Evolutionary conservation across 2,329 filamentous ascomycete species (phyloP).

Genomic region (Xylariaceae sp.): DNA sequence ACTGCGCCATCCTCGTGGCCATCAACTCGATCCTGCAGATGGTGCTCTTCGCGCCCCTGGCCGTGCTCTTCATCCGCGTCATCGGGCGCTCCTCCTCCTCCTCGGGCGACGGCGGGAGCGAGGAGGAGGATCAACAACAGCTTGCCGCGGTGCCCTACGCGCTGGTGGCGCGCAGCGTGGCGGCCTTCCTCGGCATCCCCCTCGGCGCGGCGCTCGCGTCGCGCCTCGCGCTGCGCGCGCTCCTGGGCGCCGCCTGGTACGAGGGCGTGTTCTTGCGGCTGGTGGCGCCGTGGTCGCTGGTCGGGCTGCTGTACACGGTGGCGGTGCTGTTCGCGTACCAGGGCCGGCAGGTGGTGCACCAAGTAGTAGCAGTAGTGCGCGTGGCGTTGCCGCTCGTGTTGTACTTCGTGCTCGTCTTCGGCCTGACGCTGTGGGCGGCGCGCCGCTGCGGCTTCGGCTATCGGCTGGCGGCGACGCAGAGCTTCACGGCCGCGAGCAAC

Average conservation of each 20-base stretch:
- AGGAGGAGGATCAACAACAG: neutral
- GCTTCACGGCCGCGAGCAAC: constrained; percentile 84
- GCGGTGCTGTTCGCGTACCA: constrained; percentile 79
- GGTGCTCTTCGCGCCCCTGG: constrained; percentile 62
- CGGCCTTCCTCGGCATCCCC: constrained; percentile 78
- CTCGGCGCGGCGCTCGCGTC: constrained; percentile 74
- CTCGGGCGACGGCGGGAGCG: constrained; percentile 31
- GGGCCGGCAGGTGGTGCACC: constrained; percentile 66
- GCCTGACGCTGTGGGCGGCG: constrained; percentile 54
- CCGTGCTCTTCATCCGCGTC: constrained; percentile 61
- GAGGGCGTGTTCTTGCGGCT: constrained; percentile 61
- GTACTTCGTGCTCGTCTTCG: constrained; percentile 74
- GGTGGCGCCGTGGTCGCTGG: constrained; percentile 65
- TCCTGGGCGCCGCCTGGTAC: constrained; percentile 55
- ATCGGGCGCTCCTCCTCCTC: constrained; percentile 43
- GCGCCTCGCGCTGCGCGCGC: constrained; percentile 50
- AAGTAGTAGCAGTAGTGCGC: constrained; percentile 74
- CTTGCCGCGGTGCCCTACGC: constrained; percentile 51
- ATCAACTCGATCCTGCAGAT: constrained; percentile 71
- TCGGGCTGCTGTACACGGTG: constrained; percentile 83
- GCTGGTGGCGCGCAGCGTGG: constrained; percentile 70
- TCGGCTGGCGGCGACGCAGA: constrained; percentile 63
- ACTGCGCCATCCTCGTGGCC: constrained; percentile 74
- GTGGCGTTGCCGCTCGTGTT: constrained; percentile 75
- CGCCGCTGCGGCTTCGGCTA: constrained; percentile 68